These are phyloP conservation scores for Mycocentrospora acerina DNA, from an alignment of 2,329 filamentous ascomycete genomes.

Conservation along the genomic window DNA sequence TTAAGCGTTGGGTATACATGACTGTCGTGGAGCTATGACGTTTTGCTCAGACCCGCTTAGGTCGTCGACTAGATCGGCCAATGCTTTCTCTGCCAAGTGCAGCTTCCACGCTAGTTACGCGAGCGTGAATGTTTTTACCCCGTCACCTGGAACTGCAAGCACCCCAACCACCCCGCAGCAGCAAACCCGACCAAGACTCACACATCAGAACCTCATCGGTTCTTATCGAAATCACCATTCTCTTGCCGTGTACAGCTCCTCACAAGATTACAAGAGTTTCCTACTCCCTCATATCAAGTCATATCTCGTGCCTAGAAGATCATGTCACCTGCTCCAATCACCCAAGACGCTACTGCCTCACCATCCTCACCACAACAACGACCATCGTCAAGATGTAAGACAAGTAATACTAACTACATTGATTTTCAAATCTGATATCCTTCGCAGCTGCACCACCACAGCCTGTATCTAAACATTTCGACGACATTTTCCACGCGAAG, in stretches of 20 bases:
- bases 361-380: conserved; percentile 21
- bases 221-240: conserved; percentile 19
- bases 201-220: conserved; percentile 25
- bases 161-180: conserved; percentile 26
- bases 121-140: conserved; percentile 44
- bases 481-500: conserved; percentile 38
- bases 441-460: conserved; percentile 11
- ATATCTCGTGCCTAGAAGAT: conserved; percentile 26
- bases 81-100: conserved; percentile 32
- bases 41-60: background rate
- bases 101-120: conserved; percentile 35
- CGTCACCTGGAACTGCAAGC: conserved; percentile 27
- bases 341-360: conserved; percentile 20
- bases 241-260: conserved; percentile 4
- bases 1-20: background rate
- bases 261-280: conserved; percentile 8
- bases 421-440: conserved; percentile 5
- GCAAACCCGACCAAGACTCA: conserved; percentile 12
- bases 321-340: conserved; percentile 40
- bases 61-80: too few species aligned
- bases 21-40: conserved; percentile 5
- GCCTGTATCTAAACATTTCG: conserved; percentile 27
- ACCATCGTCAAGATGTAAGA: conserved; percentile 16
- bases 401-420: background rate
- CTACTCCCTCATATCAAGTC: conserved; percentile 23